phyloP scores from a whole-genome alignment of 768 basidiomycete species.

The Podaxis mareebaensis region DNA sequence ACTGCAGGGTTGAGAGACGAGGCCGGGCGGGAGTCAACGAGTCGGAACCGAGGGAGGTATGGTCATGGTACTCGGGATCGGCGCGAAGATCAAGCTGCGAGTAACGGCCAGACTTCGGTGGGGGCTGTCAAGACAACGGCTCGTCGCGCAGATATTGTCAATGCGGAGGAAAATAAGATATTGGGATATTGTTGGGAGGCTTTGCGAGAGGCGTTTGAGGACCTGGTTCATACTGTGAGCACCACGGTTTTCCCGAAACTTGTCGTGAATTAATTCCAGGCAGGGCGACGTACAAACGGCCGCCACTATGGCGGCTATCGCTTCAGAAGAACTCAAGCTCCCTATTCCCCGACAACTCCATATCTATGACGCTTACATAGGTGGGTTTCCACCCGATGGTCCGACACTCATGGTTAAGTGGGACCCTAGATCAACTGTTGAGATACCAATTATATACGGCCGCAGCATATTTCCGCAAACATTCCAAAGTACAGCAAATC shows the following conservation, averaged over 20 bases:
- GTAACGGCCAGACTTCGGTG: slow-evolving; percentile 3
- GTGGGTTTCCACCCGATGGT: slow-evolving; percentile 36
- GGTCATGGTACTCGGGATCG: slow-evolving; percentile 27
- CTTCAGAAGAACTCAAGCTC: slow-evolving; percentile 57
- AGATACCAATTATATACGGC: slow-evolving; percentile 62
- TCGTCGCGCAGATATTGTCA: slow-evolving; percentile 42
- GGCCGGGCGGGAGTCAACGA: slow-evolving; percentile 23
- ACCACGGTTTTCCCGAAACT: background rate
- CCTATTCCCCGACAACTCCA: slow-evolving; percentile 40
- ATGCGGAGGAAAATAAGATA: slow-evolving; percentile 49
- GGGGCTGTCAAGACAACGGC: slow-evolving; percentile 27
- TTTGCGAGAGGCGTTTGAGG: slow-evolving; percentile 55
- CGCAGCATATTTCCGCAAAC: slow-evolving; percentile 78
- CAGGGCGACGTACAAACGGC: slow-evolving; percentile 85
- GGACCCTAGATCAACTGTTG: slow-evolving; percentile 55
- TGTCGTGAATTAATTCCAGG: background rate
- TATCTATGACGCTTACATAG: slow-evolving; percentile 74
- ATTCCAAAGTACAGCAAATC: slow-evolving; percentile 51
- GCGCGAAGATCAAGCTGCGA: slow-evolving; percentile 21
- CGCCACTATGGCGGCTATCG: slow-evolving; percentile 67
- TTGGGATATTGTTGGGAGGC: slow-evolving; percentile 59
- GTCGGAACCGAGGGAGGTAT: slow-evolving; percentile 30
- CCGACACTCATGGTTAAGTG: background rate
- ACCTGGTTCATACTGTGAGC: slow-evolving; percentile 61
- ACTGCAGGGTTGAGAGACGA: slow-evolving; percentile 27